These are phyloP conservation scores for Thermothielavioides terrestris DNA, from an alignment of 495 filamentous ascomycete species.

Conservation along the genomic window DNA sequence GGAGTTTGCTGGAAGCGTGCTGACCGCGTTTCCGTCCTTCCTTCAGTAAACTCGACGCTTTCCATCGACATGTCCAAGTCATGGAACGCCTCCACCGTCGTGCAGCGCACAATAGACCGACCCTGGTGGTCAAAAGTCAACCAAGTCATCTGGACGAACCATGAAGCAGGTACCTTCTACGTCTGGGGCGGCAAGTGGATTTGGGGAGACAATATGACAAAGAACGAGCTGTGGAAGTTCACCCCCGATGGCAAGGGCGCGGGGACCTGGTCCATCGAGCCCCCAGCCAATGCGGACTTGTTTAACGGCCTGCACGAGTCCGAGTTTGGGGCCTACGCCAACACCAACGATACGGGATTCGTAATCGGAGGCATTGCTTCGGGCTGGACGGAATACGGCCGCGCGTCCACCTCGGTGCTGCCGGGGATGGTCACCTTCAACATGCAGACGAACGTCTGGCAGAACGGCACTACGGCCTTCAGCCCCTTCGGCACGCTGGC, in stretches of 20 bases:
- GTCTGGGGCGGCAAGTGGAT: constrained; percentile 28
- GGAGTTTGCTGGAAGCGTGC: too few species aligned
- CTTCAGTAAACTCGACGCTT: constrained; percentile 27
- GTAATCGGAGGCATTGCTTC: constrained; percentile 10
- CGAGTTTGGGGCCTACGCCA: constrained; percentile 2
- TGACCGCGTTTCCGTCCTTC: background rate
- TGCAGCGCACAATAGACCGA: constrained; percentile 23
- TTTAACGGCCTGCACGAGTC: constrained; percentile 3
- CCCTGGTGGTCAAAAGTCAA: constrained; percentile 14
- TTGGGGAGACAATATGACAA: constrained; percentile 8
- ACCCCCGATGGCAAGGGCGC: constrained; percentile 26
- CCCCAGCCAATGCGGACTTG: background rate
- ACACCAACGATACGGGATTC: constrained; percentile 4
- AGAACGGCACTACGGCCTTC: constrained; percentile 8
- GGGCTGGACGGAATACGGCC: background rate
- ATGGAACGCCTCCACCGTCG: constrained; percentile 25
- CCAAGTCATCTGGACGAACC: constrained; percentile 25
- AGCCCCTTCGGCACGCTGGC: constrained; percentile 8
- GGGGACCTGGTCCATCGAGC: constrained; percentile 26
- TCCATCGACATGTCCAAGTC: constrained; percentile 31
- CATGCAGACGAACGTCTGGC: constrained; percentile 12
- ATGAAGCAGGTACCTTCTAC: constrained; percentile 22
- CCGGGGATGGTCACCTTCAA: constrained; percentile 18
- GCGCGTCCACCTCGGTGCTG: constrained; percentile 1
- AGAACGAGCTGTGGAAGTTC: constrained; percentile 27